These are phyloP conservation scores for Volvox africanus DNA, from an alignment of 139 green algal species.

Conservation along the genomic window DNA sequence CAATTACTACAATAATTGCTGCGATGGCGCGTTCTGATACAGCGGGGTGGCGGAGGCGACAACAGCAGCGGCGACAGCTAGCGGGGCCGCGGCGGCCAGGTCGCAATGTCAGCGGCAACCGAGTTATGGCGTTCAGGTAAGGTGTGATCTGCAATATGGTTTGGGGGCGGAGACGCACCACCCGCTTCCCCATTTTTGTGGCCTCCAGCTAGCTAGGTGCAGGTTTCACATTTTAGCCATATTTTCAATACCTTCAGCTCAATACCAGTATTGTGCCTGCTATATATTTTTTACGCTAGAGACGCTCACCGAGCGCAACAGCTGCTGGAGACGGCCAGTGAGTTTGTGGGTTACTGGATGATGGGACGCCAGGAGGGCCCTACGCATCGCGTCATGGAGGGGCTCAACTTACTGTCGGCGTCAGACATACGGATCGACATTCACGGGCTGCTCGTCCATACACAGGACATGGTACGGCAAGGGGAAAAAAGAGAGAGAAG, in stretches of 20 bases:
- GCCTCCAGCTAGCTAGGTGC: no score
- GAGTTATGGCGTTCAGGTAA: slow-evolving; percentile 25
- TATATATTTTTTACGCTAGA: neutral
- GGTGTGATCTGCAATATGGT: neutral
- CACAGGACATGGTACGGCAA: neutral
- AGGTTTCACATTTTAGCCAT: no score
- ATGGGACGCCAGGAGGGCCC: slow-evolving; percentile 30
- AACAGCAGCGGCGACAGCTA: neutral
- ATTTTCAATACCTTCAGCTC: no score
- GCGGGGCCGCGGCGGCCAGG: neutral
- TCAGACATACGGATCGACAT: neutral
- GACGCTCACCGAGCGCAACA: slow-evolving; percentile 43
- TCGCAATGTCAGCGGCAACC: neutral
- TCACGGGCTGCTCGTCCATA: slow-evolving; percentile 12
- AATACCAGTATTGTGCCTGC: no score
- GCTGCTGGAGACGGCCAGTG: slow-evolving; percentile 18
- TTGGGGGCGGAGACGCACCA: no score
- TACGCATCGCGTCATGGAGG: slow-evolving; percentile 7
- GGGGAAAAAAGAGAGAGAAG: no score
- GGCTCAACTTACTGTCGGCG: neutral
- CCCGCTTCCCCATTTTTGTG: no score
- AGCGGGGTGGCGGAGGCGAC: neutral
- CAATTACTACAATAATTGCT: neutral
- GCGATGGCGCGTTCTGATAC: neutral
- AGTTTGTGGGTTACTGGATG: slow-evolving; percentile 41